Evolutionary conservation across 306 rosid species (phyloP).

Genomic region (Gynostemma pentaphyllum): DNA sequence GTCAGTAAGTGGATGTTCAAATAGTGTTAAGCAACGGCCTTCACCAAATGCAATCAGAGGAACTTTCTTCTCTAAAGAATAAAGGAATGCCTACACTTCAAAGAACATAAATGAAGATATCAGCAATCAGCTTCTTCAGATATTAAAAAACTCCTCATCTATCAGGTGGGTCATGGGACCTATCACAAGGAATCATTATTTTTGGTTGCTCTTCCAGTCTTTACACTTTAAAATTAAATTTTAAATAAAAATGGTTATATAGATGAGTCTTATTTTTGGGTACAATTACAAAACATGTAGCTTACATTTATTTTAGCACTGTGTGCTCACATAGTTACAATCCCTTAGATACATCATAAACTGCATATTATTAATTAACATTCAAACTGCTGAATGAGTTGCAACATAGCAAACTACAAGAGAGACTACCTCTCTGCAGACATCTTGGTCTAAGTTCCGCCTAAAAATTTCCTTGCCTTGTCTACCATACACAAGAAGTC

Average conservation of each 20-base stretch:
- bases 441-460: slow-evolving; percentile 54
- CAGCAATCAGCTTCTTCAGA: background rate
- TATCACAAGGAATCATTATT: background rate
- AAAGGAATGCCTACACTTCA: slow-evolving; percentile 58
- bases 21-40: slow-evolving; percentile 81
- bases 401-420: background rate
- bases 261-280: background rate
- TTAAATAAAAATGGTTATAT: background rate
- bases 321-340: background rate
- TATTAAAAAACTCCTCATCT: background rate
- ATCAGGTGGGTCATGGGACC: background rate
- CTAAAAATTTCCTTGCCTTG: slow-evolving; percentile 81
- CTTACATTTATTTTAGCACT: background rate
- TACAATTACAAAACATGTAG: background rate
- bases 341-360: background rate
- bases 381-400: background rate
- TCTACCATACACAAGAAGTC: slow-evolving; percentile 85
- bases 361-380: background rate
- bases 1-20: slow-evolving; percentile 67
- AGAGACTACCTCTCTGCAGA: slow-evolving; percentile 69
- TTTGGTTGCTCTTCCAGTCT: background rate
- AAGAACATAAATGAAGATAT: slow-evolving; percentile 7
- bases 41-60: slow-evolving; percentile 69
- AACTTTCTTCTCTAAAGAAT: slow-evolving; percentile 61
- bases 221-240: background rate